Conservation (phyloP, 2,329 filamentous ascomycete species). For the Passalora sequoiae region DNA sequence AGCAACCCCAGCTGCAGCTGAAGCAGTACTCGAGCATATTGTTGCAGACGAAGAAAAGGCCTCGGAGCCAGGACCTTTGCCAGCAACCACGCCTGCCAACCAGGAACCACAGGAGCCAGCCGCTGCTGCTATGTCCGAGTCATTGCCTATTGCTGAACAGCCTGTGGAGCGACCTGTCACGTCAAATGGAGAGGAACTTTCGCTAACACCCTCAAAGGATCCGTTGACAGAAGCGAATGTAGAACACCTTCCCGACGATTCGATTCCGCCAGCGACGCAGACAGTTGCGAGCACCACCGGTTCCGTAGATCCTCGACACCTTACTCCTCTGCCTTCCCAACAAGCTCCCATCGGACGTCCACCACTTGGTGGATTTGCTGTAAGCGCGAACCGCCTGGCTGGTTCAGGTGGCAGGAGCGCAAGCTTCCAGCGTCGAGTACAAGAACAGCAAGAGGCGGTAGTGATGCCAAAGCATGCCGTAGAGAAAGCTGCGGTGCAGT, state of each 20-base stretch:
- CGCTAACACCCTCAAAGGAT: slow-evolving; percentile 66
- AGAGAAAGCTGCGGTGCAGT: slow-evolving; percentile 88
- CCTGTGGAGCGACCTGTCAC: slow-evolving; percentile 18
- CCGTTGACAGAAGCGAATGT: slow-evolving; percentile 88
- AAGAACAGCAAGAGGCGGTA: slow-evolving; percentile 95
- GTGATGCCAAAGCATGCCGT: slow-evolving; percentile 97
- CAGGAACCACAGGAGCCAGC: slow-evolving; percentile 31
- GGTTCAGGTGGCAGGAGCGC: slow-evolving; percentile 60
- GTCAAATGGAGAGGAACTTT: slow-evolving; percentile 12
- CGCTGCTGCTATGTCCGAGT: slow-evolving; percentile 13
- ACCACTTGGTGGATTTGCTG: slow-evolving; percentile 66
- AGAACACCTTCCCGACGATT: slow-evolving; percentile 80
- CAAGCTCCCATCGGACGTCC: slow-evolving; percentile 59
- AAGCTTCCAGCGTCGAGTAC: slow-evolving; percentile 76
- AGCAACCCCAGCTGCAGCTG: slow-evolving; percentile 21
- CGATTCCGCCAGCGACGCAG: slow-evolving; percentile 68
- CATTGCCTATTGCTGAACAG: slow-evolving; percentile 7
- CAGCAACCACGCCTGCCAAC: slow-evolving; percentile 18
- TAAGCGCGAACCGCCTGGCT: slow-evolving; percentile 77
- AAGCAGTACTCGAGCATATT: slow-evolving; percentile 26
- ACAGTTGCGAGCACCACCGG: slow-evolving; percentile 89
- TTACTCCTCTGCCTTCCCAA: slow-evolving; percentile 57
- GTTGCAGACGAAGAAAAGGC: slow-evolving; percentile 9
- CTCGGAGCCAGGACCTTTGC: slow-evolving; percentile 6
- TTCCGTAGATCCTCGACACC: slow-evolving; percentile 69